A percentile compares a stretch with the other conserved stretches of the same genome.
Evolutionary conservation across 1,284 basidiomycete genomes (phyloP).

Genomic region (Polyporus tsugae): DNA sequence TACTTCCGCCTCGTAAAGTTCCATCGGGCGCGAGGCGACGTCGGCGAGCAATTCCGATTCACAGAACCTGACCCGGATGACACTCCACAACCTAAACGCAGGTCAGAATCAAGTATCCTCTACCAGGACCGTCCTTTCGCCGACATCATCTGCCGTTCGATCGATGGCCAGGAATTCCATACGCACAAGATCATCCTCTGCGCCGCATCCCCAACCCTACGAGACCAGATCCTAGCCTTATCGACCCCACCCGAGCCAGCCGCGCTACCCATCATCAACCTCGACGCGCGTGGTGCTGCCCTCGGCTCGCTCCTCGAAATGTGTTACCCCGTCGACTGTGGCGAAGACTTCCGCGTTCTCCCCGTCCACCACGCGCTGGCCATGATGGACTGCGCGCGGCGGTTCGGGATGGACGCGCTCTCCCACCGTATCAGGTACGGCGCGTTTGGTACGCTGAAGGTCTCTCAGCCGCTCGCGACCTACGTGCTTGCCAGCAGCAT

Average conservation of each 20-base stretch:
- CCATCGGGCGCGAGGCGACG: slow-evolving; percentile 17
- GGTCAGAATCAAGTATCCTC: not conserved
- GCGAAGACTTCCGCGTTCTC: not conserved
- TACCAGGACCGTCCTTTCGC: slow-evolving; percentile 16
- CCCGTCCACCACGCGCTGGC: slow-evolving; percentile 2
- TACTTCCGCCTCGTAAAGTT: slow-evolving; percentile 29
- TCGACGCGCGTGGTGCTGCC: slow-evolving; percentile 1
- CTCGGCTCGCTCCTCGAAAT: slow-evolving; percentile 15
- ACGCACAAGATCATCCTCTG: slow-evolving; percentile 21
- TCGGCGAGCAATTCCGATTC: slow-evolving; percentile 17
- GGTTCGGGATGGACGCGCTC: slow-evolving; percentile 5
- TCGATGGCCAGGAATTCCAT: slow-evolving; percentile 10
- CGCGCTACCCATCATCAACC: slow-evolving; percentile 4
- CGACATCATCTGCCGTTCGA: slow-evolving; percentile 22
- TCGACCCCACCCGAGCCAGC: not conserved
- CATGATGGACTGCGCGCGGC: slow-evolving; percentile 8
- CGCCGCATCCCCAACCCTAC: slow-evolving; percentile 16
- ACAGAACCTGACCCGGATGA: slow-evolving; percentile 13
- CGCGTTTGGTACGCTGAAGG: slow-evolving; percentile 2
- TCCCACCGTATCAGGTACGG: slow-evolving; percentile 1
- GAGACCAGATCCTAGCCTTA: slow-evolving; percentile 8
- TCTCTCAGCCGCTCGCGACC: slow-evolving; percentile 2
- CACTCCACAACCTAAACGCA: not conserved
- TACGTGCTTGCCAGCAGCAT: slow-evolving; percentile 14
- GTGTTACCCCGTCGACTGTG: slow-evolving; percentile 9